phyloP scores from a whole-genome alignment of 2,329 filamentous ascomycete genomes.

The Stemphylium vesicarium region DNA sequence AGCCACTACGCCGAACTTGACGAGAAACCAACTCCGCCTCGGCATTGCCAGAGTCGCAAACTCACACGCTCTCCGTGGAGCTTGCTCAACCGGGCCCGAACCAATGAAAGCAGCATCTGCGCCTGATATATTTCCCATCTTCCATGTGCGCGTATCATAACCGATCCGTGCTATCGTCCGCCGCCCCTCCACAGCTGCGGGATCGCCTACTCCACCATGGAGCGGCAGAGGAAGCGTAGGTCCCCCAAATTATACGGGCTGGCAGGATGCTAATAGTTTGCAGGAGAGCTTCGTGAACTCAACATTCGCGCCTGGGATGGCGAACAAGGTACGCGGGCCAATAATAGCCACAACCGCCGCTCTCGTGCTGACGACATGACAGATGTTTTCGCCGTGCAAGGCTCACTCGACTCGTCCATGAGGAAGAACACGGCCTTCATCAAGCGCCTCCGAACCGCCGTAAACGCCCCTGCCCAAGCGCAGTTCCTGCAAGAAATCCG shows the following conservation, averaged over 20 bases:
- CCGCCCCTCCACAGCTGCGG: constrained; percentile 45
- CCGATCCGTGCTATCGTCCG: constrained; percentile 37
- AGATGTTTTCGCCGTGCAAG: constrained; percentile 81
- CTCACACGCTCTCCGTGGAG: constrained; percentile 25
- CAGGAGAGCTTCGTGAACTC: constrained; percentile 88
- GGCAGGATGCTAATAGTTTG: constrained; percentile 26
- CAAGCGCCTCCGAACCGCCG: constrained; percentile 88
- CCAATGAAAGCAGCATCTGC: constrained; percentile 46
- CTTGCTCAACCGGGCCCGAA: constrained; percentile 29
- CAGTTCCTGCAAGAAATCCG: constrained; percentile 91
- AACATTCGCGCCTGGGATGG: constrained; percentile 90
- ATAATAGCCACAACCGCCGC: constrained; percentile 11
- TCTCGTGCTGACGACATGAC: constrained; percentile 26
- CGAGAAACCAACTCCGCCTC: constrained; percentile 15
- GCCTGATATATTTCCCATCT: constrained; percentile 40
- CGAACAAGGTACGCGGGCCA: constrained; percentile 70
- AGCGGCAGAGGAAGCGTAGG: constrained; percentile 58
- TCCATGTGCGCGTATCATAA: constrained; percentile 47
- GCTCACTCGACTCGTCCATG: constrained; percentile 87
- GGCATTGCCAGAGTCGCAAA: constrained; percentile 23
- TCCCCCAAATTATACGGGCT: neutral
- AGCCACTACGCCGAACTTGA: constrained; percentile 10
- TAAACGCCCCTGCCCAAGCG: constrained; percentile 77
- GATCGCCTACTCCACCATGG: constrained; percentile 50
- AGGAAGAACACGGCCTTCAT: constrained; percentile 99